Evolutionary conservation across 495 filamentous ascomycete genomes (phyloP).

Genomic region (Penicillium verhagenii): DNA sequence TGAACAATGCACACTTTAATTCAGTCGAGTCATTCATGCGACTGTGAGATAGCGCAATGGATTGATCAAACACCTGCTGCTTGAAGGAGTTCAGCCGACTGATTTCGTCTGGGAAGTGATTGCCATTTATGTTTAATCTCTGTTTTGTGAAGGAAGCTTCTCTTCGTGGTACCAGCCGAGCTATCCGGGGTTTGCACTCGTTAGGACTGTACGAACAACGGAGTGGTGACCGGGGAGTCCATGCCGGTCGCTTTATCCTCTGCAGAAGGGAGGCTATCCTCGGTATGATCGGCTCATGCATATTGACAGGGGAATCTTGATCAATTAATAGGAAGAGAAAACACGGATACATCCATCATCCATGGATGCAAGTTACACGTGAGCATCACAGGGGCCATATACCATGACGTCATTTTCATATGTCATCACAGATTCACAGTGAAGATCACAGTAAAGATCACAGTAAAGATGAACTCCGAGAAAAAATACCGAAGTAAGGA

Average conservation of each 20-base stretch:
- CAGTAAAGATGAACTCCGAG: too few species aligned
- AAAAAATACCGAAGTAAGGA: too few species aligned
- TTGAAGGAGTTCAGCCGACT: conserved; percentile 3
- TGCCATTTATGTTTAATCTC: not conserved
- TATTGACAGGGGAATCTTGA: too few species aligned
- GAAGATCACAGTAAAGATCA: too few species aligned
- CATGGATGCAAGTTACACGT: not conserved
- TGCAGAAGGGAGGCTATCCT: not conserved
- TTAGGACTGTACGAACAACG: not conserved
- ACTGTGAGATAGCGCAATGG: conserved; percentile 17
- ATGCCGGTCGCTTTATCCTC: not conserved
- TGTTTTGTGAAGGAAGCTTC: not conserved
- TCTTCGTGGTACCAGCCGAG: not conserved
- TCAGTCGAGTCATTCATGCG: conserved; percentile 25
- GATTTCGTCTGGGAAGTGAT: not conserved
- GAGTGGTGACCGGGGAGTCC: not conserved
- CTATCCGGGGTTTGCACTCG: not conserved
- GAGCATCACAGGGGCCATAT: not conserved
- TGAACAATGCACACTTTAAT: conserved; percentile 14
- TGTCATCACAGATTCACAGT: not conserved
- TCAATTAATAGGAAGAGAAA: too few species aligned
- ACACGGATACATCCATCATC: too few species aligned
- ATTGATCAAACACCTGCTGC: conserved; percentile 20
- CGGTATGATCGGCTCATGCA: not conserved
- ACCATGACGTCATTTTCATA: not conserved